phyloP scores from a whole-genome alignment of 2,329 filamentous ascomycete genomes.

The Pestalotiopsis sp. region DNA sequence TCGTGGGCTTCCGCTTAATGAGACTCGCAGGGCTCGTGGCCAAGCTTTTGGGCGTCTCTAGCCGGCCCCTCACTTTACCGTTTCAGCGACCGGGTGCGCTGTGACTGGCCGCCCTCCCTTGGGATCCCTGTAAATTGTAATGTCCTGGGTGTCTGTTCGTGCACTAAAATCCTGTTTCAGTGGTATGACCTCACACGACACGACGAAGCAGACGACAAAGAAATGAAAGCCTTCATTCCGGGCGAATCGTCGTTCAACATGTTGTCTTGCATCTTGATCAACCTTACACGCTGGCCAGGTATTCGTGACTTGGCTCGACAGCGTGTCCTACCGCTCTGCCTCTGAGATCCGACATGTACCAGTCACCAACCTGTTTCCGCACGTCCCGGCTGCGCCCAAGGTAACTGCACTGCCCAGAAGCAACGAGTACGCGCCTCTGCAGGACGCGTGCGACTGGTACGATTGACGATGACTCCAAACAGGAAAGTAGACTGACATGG shows the following conservation, averaged over 20 bases:
- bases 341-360: neutral
- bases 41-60: neutral
- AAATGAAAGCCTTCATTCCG: neutral
- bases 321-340: neutral
- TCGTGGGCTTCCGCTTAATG: neutral
- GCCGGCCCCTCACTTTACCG: neutral
- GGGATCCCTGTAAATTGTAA: neutral
- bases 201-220: neutral
- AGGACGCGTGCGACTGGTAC: neutral
- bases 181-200: slow-evolving; percentile 2
- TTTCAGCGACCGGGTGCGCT: neutral
- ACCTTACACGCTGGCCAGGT: neutral
- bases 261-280: neutral
- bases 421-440: neutral
- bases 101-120: neutral
- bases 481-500: neutral
- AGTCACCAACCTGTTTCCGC: neutral
- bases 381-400: neutral
- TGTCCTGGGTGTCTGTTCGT: neutral
- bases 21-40: neutral
- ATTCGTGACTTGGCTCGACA: neutral
- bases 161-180: neutral
- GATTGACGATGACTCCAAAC: neutral
- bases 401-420: neutral
- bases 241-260: slow-evolving; percentile 1